Conservation (phyloP, 192 early-diverging fungal species). For the Geranomyces michiganensis region DNA sequence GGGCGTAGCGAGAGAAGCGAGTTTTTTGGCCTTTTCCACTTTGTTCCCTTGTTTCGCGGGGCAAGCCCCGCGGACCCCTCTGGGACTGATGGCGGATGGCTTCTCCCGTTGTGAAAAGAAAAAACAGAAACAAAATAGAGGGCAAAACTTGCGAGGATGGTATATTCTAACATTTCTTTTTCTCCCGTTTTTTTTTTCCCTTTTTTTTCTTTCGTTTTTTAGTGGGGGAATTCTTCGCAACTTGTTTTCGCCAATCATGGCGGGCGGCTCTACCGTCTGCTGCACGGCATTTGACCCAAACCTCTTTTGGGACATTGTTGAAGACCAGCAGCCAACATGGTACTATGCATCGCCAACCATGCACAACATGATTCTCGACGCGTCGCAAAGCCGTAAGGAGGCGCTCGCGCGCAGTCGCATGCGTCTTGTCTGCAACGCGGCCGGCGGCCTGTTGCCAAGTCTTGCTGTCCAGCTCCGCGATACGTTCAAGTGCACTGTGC, state of each 20-base stretch:
- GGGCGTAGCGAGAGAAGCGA: too few relatives aligned
- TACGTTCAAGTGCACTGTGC: conserved; percentile 34
- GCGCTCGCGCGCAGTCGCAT: conserved; percentile 27
- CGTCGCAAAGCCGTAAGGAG: conserved; percentile 10
- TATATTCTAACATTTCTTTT: too few relatives aligned
- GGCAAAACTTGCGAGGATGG: too few relatives aligned
- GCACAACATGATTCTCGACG: conserved; percentile 61
- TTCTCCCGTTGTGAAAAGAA: too few relatives aligned
- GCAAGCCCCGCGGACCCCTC: too few relatives aligned
- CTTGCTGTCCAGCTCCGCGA: conserved; percentile 39
- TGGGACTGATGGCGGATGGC: too few relatives aligned
- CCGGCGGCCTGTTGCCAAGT: conserved; percentile 43
- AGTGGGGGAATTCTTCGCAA: conserved; percentile 82
- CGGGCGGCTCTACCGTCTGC: conserved; percentile 70
- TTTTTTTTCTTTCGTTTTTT: conserved; percentile 67
- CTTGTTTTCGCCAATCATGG: conserved; percentile 67
- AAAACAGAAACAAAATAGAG: too few relatives aligned
- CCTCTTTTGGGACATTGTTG: conserved; percentile 42
- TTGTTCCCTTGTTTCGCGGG: too few relatives aligned
- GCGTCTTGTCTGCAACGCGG: conserved; percentile 52
- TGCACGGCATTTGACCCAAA: conserved; percentile 48
- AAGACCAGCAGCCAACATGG: conserved; percentile 33
- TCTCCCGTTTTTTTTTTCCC: too few relatives aligned
- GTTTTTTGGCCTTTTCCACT: too few relatives aligned
- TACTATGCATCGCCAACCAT: conserved; percentile 73